A percentile compares a stretch with the other conserved stretches of the same genome.
These are phyloP conservation scores for Chondrostereum purpureum DNA, from an alignment of 1,284 basidiomycete species.

Conservation along the genomic window DNA sequence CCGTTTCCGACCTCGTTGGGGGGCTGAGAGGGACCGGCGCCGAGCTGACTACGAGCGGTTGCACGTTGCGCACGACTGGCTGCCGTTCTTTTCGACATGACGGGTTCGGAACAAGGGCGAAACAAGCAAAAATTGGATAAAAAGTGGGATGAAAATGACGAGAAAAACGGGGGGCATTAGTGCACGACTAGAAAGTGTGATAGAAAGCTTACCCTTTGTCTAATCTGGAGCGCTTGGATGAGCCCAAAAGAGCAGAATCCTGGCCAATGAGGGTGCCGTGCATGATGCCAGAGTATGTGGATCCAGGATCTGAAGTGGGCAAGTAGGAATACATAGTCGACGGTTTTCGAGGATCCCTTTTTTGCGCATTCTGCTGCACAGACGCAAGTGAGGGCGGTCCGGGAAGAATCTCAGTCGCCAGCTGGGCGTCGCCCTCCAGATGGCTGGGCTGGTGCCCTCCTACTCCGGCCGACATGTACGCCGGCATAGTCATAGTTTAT, in stretches of 20 bases:
- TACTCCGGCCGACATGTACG: constrained; percentile 61
- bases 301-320: constrained; percentile 73
- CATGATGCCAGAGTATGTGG: constrained; percentile 70
- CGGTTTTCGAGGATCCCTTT: constrained; percentile 72
- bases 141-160: constrained; percentile 15
- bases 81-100: constrained; percentile 32
- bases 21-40: constrained; percentile 27
- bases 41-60: constrained; percentile 60
- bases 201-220: constrained; percentile 60
- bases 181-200: constrained; percentile 9
- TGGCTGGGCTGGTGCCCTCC: constrained; percentile 67
- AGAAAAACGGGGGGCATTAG: constrained; percentile 5
- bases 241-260: constrained; percentile 57
- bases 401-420: constrained; percentile 80
- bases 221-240: constrained; percentile 62
- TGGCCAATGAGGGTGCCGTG: constrained; percentile 53
- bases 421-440: constrained; percentile 67
- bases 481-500: constrained; percentile 51
- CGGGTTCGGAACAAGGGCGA: constrained; percentile 14
- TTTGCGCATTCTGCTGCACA: constrained; percentile 56
- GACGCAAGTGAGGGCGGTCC: constrained; percentile 68
- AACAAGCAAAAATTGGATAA: constrained; percentile 18
- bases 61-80: constrained; percentile 70
- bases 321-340: constrained; percentile 63
- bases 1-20: constrained; percentile 26